Percentiles rank a stretch among this genome's conserved stretches.
Evolutionary conservation across 345 rosid genomes (phyloP).

Genomic region (Heritiera fomes): DNA sequence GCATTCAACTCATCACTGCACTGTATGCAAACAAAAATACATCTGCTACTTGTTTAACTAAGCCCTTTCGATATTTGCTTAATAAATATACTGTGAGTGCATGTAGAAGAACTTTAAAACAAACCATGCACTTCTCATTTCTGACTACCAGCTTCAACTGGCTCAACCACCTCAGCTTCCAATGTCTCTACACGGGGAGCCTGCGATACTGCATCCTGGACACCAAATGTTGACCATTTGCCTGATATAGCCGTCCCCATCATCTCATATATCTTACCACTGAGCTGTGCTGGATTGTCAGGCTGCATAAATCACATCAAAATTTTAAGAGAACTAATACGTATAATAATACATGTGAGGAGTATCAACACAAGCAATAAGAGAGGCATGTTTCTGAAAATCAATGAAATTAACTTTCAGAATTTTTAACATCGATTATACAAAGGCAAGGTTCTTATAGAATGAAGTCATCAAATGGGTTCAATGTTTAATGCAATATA

Average conservation of each 20-base stretch:
- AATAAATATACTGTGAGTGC: background rate
- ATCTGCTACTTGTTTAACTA: background rate
- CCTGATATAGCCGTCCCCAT: constrained; percentile 76
- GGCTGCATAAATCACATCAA: constrained; percentile 51
- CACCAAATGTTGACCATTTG: constrained; percentile 63
- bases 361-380: background rate
- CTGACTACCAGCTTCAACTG: constrained; percentile 55
- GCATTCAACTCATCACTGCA: background rate
- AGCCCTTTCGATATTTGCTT: background rate
- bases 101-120: background rate
- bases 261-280: constrained; percentile 97
- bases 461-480: background rate
- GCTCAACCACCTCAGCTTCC: constrained; percentile 86
- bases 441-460: background rate
- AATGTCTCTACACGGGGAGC: constrained; percentile 37
- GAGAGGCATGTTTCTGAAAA: background rate
- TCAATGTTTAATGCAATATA: background rate
- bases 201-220: constrained; percentile 28
- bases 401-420: background rate
- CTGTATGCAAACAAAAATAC: background rate
- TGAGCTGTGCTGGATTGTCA: constrained; percentile 87
- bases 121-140: constrained; percentile 45
- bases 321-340: background rate
- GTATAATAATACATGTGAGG: background rate
- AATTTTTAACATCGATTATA: background rate